phyloP scores from a whole-genome alignment of 2,329 filamentous ascomycete species.

The Aspergillus aculeatinus region DNA sequence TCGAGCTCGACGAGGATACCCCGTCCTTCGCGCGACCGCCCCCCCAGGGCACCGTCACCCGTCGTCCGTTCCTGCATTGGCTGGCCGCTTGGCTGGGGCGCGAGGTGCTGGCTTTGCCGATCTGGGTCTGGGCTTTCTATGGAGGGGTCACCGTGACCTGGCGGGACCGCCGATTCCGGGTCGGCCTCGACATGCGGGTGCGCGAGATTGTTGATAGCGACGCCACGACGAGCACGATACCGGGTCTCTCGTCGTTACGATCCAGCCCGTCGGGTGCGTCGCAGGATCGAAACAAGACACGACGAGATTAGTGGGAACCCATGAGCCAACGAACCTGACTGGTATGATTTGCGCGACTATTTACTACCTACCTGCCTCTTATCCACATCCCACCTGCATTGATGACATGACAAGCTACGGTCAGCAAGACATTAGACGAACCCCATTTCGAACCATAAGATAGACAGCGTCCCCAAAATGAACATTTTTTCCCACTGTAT shows the following conservation, averaged over 20 bases:
- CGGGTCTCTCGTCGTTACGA: background rate
- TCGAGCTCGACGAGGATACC: constrained; percentile 70
- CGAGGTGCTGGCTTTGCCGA: constrained; percentile 77
- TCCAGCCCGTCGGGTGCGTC: constrained; percentile 8
- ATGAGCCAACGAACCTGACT: background rate
- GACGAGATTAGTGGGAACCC: constrained; percentile 6
- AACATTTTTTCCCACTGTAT: background rate
- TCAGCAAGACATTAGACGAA: background rate
- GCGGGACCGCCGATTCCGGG: constrained; percentile 79
- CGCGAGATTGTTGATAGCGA: constrained; percentile 49
- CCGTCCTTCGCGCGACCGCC: constrained; percentile 67
- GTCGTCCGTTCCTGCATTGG: constrained; percentile 68
- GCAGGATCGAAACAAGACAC: constrained; percentile 6
- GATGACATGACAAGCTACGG: background rate
- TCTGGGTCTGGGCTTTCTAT: constrained; percentile 87
- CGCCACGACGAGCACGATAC: background rate
- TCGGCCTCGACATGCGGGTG: constrained; percentile 82
- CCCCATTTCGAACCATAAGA: background rate
- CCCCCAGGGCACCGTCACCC: constrained; percentile 42
- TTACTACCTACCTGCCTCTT: background rate
- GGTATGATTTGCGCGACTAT: background rate
- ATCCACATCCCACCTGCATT: background rate
- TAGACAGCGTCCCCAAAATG: background rate
- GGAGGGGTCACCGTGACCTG: constrained; percentile 86
- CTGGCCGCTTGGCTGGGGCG: constrained; percentile 79